Evolutionary conservation across 2,329 filamentous ascomycete species (phyloP).

Genomic region (Huntiella moniliformis): DNA sequence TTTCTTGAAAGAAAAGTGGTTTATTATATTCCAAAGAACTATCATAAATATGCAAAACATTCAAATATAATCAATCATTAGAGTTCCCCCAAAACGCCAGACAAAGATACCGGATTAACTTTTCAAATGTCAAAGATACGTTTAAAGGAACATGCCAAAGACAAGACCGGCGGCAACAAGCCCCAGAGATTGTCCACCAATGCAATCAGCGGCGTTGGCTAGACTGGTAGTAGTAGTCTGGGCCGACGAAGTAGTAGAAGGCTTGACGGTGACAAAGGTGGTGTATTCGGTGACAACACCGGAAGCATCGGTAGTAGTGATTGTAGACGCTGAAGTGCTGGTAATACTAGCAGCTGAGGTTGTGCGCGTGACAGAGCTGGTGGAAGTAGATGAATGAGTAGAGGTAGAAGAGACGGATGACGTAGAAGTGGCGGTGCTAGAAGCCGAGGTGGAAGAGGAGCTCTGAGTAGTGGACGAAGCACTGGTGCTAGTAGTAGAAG

Average conservation of each 20-base stretch:
- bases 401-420: neutral
- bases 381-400: neutral
- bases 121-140: no score
- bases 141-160: no score
- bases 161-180: no score
- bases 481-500: neutral
- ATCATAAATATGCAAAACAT: no score
- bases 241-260: neutral
- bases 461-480: neutral
- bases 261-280: slow-evolving; percentile 1
- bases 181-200: neutral
- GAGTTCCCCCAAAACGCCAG: no score
- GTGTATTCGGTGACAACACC: neutral
- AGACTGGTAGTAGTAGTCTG: neutral
- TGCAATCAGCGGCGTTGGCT: neutral
- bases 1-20: no score
- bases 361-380: neutral
- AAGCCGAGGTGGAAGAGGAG: neutral
- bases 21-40: no score
- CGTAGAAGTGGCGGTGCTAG: neutral
- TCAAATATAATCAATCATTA: no score
- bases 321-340: neutral
- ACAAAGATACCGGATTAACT: no score
- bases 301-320: neutral
- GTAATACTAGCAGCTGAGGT: neutral